Percentiles rank a stretch among this genome's conserved stretches.
phyloP scores from a whole-genome alignment of 106 monocot species.

The Phalaenopsis equestris region DNA sequence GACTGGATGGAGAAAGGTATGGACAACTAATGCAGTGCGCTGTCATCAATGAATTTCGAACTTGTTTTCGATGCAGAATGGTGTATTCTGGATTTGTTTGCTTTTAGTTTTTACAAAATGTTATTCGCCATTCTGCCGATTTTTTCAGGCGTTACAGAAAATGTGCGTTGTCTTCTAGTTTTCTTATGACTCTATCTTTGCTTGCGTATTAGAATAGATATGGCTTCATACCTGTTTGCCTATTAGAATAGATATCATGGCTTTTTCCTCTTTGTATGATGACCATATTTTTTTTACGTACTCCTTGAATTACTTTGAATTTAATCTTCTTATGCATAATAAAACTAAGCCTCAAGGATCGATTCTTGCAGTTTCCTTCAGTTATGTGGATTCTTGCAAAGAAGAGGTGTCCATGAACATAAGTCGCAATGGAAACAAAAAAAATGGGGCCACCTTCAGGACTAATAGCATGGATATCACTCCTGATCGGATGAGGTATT shows the following conservation, averaged over 20 bases:
- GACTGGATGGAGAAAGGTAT: conserved; percentile 99
- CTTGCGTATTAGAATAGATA: too few relatives aligned
- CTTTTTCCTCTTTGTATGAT: not conserved
- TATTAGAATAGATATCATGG: not conserved
- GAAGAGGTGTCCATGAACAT: conserved; percentile 93
- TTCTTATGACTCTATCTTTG: not conserved
- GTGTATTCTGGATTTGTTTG: not conserved
- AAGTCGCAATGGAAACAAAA: conserved; percentile 71
- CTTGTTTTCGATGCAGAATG: not conserved
- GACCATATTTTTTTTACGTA: not conserved
- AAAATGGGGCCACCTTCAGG: conserved; percentile 55
- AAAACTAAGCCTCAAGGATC: not conserved
- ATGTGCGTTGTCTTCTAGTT: not conserved
- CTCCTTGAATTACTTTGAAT: not conserved
- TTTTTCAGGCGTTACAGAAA: conserved; percentile 82
- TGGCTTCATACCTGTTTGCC: too few relatives aligned
- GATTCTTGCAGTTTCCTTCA: conserved; percentile 71
- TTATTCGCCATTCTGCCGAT: not conserved
- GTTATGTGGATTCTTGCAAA: conserved; percentile 35
- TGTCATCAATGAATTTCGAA: not conserved
- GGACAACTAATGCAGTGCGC: not conserved
- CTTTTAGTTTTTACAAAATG: not conserved
- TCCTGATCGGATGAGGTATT: conserved; percentile 94
- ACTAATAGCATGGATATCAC: conserved; percentile 55
- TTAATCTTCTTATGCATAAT: not conserved